Conservation (phyloP, 2,329 filamentous ascomycete species). For the Fusarium sp. region DNA sequence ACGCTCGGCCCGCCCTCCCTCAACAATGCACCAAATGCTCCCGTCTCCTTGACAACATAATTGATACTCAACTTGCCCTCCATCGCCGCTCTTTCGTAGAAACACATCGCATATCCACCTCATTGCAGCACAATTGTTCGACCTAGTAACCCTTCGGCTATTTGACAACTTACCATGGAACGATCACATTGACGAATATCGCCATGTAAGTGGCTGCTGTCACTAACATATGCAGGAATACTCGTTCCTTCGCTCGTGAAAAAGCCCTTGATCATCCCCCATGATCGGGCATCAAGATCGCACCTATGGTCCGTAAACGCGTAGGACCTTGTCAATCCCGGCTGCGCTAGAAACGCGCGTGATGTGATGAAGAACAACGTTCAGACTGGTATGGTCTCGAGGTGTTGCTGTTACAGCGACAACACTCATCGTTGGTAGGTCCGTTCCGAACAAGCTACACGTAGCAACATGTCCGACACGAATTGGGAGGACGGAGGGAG, state of each 20-base stretch:
- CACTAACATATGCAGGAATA: conserved; percentile 12
- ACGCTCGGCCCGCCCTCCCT: conserved; percentile 62
- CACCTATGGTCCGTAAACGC: conserved; percentile 52
- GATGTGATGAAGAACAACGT: conserved; percentile 14
- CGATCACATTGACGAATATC: conserved; percentile 49
- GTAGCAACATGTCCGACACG: conserved; percentile 37
- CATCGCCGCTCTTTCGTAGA: conserved; percentile 41
- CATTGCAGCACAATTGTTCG: conserved; percentile 57
- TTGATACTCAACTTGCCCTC: conserved; percentile 60
- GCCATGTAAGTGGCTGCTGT: conserved; percentile 17
- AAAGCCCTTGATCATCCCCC: conserved; percentile 22
- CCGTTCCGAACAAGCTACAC: conserved; percentile 44
- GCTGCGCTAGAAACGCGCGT: conserved; percentile 54
- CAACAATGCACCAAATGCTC: conserved; percentile 63
- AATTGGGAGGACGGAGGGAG: not conserved
- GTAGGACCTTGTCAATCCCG: conserved; percentile 58
- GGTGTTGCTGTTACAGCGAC: conserved; percentile 49
- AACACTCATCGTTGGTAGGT: conserved; percentile 48
- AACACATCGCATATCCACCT: conserved; percentile 48
- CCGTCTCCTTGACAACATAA: conserved; percentile 56
- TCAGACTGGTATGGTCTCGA: conserved; percentile 40
- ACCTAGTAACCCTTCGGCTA: conserved; percentile 62
- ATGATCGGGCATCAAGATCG: conserved; percentile 54
- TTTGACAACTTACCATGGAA: conserved; percentile 63
- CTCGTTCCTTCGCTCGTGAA: not conserved